Conservation (phyloP, 2,329 filamentous ascomycete genomes). For the Fusarium falciforme region DNA sequence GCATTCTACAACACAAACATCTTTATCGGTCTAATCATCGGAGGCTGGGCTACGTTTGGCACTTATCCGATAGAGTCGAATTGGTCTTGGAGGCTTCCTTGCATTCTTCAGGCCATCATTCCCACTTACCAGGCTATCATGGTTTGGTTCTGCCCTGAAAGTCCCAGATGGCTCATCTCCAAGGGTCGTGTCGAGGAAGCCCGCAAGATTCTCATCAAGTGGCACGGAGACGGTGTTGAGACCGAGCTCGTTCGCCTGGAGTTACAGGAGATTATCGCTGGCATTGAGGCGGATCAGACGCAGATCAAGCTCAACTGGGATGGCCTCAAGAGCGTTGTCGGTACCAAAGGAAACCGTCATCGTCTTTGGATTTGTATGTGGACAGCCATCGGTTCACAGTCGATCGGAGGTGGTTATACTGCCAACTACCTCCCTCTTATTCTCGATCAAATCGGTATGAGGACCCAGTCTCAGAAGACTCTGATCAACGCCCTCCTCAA, state of each 20-base stretch:
- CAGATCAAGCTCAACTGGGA: slow-evolving; percentile 2
- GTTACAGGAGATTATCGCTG: slow-evolving; percentile 44
- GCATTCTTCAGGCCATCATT: slow-evolving; percentile 30
- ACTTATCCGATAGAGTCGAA: slow-evolving; percentile 27
- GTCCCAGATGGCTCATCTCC: slow-evolving; percentile 43
- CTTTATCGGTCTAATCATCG: slow-evolving; percentile 32
- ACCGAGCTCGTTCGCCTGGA: slow-evolving; percentile 33
- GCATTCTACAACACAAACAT: slow-evolving; percentile 34
- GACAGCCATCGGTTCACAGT: slow-evolving; percentile 11
- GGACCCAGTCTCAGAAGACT: background rate
- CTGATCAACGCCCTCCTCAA: background rate
- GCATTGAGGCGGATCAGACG: slow-evolving; percentile 24
- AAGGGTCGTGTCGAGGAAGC: slow-evolving; percentile 52
- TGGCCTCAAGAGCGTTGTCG: background rate
- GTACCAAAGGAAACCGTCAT: slow-evolving; percentile 8
- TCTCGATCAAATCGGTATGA: background rate
- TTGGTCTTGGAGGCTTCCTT: slow-evolving; percentile 41
- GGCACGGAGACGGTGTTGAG: slow-evolving; percentile 55
- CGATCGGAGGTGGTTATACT: background rate
- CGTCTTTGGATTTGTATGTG: slow-evolving; percentile 7
- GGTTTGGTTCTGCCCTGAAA: slow-evolving; percentile 23
- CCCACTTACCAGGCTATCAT: slow-evolving; percentile 14
- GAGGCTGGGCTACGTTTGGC: slow-evolving; percentile 41
- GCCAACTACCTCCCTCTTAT: background rate
- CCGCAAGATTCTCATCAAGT: slow-evolving; percentile 50